Base-by-base conservation (phyloP, 2,329 filamentous ascomycete genomes). In the Fusarium beomiforme region DNA sequence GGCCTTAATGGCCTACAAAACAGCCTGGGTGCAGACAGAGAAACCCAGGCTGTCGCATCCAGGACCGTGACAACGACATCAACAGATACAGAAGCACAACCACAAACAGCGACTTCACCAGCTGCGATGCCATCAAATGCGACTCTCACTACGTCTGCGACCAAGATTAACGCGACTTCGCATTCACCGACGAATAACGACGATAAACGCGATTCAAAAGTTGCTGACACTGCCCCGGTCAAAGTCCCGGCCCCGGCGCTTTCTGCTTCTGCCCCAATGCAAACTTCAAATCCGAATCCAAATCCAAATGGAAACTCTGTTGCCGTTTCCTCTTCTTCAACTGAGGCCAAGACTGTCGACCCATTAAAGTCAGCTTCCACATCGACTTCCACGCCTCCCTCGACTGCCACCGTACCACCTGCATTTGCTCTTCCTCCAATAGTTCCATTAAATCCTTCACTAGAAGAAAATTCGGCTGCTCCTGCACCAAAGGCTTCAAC, bases 1-100 rank as follows among this genome's bases (percentile, higher is more conserved):
- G 82, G 80, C 80, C 81, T 78, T 67, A 72, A 76, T 71, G 76
- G 75, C 75, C 66, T 72, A 55, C 64, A 67, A 60, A 64, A 69
- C 59, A 65, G 60, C 69, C 66, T 72, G 57, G 64, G 70, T 46
- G 60, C 63, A 43, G 70, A 73, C 65, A 70, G 64, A 68, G 67
- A 75, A 47, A 57, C 72, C 49, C 72, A 75, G 68, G 61, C 67
- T 63, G 65, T 73, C 66, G 65, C 72, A 67, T 70, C 58, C 53
- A 67, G 63, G 61, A 75, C 61, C 39, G 31, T 60, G 44, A 47
- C 58, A 31, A 44, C 24, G 33, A 64, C 44, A 55, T 34, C 60
- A 34, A 73, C 64, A 44, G 36, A 53, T 56, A 46, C 50, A 26
- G 47, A 50, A 50, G 9, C 31, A 37, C 47, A 39, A 34, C 67